phyloP scores from a whole-genome alignment of 1,284 basidiomycete genomes.

The Fomitiporia mediterranea region DNA sequence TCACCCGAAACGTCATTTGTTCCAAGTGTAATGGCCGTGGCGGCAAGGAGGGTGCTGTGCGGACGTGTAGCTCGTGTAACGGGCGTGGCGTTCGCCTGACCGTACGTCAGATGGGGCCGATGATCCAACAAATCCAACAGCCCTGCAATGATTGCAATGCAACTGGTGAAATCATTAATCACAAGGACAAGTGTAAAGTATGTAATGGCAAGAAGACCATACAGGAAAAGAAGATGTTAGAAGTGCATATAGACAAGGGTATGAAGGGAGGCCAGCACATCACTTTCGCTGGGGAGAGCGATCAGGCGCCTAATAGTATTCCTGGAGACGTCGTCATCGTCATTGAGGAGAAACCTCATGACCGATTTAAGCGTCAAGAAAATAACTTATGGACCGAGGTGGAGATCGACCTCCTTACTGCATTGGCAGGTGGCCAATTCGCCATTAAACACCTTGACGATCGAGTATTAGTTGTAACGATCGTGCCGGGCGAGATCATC shows the following conservation, averaged over 20 bases:
- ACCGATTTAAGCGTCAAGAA: slow-evolving; percentile 88
- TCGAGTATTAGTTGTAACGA: slow-evolving; percentile 78
- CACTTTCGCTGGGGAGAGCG: slow-evolving; percentile 91
- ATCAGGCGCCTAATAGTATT: slow-evolving; percentile 87
- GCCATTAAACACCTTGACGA: slow-evolving; percentile 94
- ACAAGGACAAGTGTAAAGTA: slow-evolving; percentile 88
- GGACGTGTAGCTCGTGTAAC: slow-evolving; percentile 73
- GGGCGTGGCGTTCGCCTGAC: slow-evolving; percentile 93
- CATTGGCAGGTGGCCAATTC: slow-evolving; percentile 90
- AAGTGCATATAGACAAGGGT: slow-evolving; percentile 99
- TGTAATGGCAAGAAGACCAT: slow-evolving; percentile 97
- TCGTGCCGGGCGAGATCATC: slow-evolving; percentile 88
- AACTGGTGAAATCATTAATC: slow-evolving; percentile 90
- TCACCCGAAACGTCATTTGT: slow-evolving; percentile 96
- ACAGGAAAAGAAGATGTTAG: slow-evolving; percentile 95
- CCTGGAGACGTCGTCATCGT: slow-evolving; percentile 98
- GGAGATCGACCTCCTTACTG: slow-evolving; percentile 91
- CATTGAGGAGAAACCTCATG: slow-evolving; percentile 93
- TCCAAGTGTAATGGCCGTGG: slow-evolving; percentile 92
- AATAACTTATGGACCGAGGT: slow-evolving; percentile 88
- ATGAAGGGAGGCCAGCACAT: slow-evolving; percentile 99
- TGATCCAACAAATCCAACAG: slow-evolving; percentile 99
- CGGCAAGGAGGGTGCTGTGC: slow-evolving; percentile 95
- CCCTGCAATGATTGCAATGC: slow-evolving; percentile 92
- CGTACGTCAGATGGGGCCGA: slow-evolving; percentile 95